Base-by-base conservation (phyloP, 805 yeast genomes). In the Scheffersomyces amazonensis region DNA sequence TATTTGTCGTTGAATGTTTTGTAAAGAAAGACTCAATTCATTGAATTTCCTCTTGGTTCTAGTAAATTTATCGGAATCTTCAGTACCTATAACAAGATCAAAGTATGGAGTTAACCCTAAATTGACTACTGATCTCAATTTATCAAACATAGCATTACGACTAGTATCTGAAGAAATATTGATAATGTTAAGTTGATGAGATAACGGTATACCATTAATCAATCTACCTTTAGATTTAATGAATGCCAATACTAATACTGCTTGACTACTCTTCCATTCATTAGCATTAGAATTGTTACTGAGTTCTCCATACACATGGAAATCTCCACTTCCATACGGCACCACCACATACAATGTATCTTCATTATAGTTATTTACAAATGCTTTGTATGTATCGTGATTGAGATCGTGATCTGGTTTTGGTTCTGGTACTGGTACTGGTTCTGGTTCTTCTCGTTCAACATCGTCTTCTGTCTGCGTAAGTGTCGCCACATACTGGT, bases 101-200 rank as follows among this genome's bases (percentile, higher is more conserved):
- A 89, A 83, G 46, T 81, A 78, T 0, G 93, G 87, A 0, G 79
- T 69, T 16, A 88, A 65, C 1, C 89, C 95, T 27, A 75, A 61
- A 37, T 73, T 74, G 16, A 88, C 58, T 19, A 90, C 58, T 0
- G 78, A 64, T 47, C 80, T 69, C n/a, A 89, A 52, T 19, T 71
- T 66, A 34, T 81, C 83, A 40, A 73, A 73, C 2, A 71, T 43
- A 7, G 53, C 60, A 41, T 15, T 23, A 22, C 20, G n/a, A 15
- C 32, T 33, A 7, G 35, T 35, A n/a, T 42, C 15, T 23, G 46
- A 42, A 5, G 72, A 73, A 5, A 68, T 55, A 22, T 59, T 56
- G 13, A 69, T 45, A 9, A 66, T 46, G 38, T 65, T 69, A 13
- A 69, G 39, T 36, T 65, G 69, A 11, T 47, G 42, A 13, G 57